Conservation (phyloP, 495 filamentous ascomycete species). For the Penicillium verhagenii region DNA sequence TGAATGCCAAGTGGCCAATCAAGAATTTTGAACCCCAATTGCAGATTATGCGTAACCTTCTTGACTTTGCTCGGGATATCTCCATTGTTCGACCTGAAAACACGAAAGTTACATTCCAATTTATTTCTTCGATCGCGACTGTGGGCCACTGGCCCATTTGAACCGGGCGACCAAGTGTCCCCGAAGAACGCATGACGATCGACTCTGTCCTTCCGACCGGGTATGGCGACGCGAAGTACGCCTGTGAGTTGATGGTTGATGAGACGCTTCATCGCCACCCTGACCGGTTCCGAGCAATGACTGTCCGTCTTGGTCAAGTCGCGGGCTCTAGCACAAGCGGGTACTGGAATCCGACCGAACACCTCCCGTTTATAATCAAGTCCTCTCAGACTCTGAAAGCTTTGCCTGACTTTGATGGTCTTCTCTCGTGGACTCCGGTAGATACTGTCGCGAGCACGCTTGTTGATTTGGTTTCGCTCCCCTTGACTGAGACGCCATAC, state of each 20-base stretch:
- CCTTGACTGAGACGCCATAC: conserved; percentile 23
- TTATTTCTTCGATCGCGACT: conserved; percentile 55
- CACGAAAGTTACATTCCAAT: conserved; percentile 18
- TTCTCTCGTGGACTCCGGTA: conserved; percentile 50
- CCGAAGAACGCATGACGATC: conserved; percentile 16
- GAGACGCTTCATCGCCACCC: conserved; percentile 25
- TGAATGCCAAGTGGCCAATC: conserved; percentile 33
- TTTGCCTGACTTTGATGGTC: conserved; percentile 43
- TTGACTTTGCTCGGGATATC: conserved; percentile 40
- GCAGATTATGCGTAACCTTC: conserved; percentile 26
- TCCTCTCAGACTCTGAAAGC: conserved; percentile 46
- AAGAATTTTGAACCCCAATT: conserved; percentile 32
- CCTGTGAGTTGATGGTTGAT: conserved; percentile 44
- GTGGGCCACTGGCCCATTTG: conserved; percentile 44
- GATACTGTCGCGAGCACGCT: conserved; percentile 35
- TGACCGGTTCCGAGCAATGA: conserved; percentile 7
- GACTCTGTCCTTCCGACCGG: conserved; percentile 24
- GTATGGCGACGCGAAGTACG: conserved; percentile 50
- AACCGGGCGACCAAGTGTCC: conserved; percentile 24
- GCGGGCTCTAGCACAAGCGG: conserved; percentile 49
- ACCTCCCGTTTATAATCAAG: conserved; percentile 51
- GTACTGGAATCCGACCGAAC: conserved; percentile 54
- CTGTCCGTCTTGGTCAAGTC: conserved; percentile 48
- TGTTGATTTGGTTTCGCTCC: conserved; percentile 24
- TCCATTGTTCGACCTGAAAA: background rate